Evolutionary conservation across 148 eudicot genomes (phyloP), one percentile per base, ranked within the genome.

Genomic region (Arbutus unedo): DNA sequence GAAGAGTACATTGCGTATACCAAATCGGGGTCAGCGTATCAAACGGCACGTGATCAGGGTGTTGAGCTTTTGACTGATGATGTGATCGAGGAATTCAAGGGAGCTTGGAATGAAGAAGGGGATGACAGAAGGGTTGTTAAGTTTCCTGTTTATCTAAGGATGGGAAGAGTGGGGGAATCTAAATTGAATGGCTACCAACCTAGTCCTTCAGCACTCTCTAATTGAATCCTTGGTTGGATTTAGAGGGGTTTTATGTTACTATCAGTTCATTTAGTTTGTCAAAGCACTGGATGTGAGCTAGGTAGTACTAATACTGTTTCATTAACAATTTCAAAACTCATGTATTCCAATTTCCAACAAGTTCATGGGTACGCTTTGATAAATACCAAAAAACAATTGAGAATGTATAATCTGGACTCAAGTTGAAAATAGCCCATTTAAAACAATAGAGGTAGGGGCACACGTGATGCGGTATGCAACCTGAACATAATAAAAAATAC

Each of bases 11-110:
- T 92, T 6, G 79, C 85, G 59, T 92, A 90, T 64, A 38, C 89
- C 44, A 86, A 83, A 81, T 94, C 98, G 13, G 87, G 88, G 92
- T 91, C 96, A 6, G 96, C 96, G 5, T 94, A 93, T 73, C 89
- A 89, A 62, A 91, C 88, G 16, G 98, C 96, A 0, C 89, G 85
- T 79, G 96, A 90, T 68, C 91, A 88, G 54, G 96, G 94, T 25
- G 94, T 93, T 7, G 96, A 94, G 83, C 79, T 94, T 64, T 74
- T 92, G 72, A 88, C 56, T 2, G 88, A 87, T 55, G 88, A 85
- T n/a, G 88, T 89, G 80, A 60, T 94, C 66, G 84, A 88, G 57
- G 89, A 86, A 3, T 92, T 94, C 15, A 85, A 49, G 54, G 3
- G 38, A 23, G 98, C 96, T 73, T 92, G 98, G 98, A 75, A 81